phyloP scores from a whole-genome alignment of 257 asterid species.

The Nemophila menziesii region DNA sequence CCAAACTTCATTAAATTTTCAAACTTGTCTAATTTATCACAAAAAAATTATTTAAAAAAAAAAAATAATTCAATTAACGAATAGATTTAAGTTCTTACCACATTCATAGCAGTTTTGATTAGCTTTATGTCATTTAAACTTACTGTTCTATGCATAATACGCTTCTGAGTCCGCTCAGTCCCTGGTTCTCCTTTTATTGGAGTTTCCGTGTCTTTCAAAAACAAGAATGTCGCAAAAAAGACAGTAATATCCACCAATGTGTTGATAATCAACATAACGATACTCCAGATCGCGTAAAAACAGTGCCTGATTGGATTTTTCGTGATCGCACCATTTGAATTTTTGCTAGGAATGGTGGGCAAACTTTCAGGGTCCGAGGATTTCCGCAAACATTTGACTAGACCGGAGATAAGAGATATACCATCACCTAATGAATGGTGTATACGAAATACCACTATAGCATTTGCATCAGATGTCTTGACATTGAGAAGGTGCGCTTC shows the following conservation, averaged over 20 bases:
- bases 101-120: slow-evolving; percentile 16
- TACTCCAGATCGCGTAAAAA: slow-evolving; percentile 4
- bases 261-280: slow-evolving; percentile 17
- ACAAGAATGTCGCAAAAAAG: slow-evolving; percentile 18
- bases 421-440: slow-evolving; percentile 35
- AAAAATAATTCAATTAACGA: no score
- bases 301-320: not conserved
- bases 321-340: not conserved
- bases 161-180: slow-evolving; percentile 17
- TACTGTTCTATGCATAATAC: slow-evolving; percentile 15
- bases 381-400: slow-evolving; percentile 24
- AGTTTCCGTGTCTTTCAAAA: slow-evolving; percentile 21
- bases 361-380: slow-evolving; percentile 14
- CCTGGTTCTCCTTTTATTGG: slow-evolving; percentile 22
- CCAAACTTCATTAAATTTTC: not conserved
- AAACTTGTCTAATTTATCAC: no score
- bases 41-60: not conserved
- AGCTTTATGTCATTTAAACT: slow-evolving; percentile 19
- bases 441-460: slow-evolving; percentile 16
- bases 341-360: slow-evolving; percentile 18
- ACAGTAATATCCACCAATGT: slow-evolving; percentile 15
- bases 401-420: slow-evolving; percentile 21
- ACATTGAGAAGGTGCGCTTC: slow-evolving; percentile 28
- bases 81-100: slow-evolving; percentile 8
- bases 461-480: slow-evolving; percentile 13